Conservation (phyloP, 164 flowering plant genomes). For the Stephania japonica region DNA sequence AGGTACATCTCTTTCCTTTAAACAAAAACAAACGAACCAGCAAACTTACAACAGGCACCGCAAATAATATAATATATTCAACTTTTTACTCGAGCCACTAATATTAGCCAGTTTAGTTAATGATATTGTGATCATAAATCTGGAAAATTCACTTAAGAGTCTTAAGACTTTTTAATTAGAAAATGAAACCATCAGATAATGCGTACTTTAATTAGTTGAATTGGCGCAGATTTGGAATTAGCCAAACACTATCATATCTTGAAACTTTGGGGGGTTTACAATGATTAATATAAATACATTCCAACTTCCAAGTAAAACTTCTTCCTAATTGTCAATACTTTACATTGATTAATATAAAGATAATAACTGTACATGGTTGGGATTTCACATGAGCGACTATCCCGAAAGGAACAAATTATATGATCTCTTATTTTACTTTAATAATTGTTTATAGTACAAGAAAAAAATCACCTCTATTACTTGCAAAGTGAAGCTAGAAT, state of each 20-base stretch:
- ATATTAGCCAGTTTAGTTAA: neutral
- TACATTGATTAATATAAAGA: neutral
- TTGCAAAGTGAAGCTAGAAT: slow-evolving; percentile 84
- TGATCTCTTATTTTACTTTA: neutral
- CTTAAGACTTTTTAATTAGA: neutral
- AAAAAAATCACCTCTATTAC: slow-evolving; percentile 20
- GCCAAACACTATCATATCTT: neutral
- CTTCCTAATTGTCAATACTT: neutral
- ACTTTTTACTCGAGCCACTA: neutral
- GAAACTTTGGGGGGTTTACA: neutral
- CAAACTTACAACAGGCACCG: neutral
- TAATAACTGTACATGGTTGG: neutral
- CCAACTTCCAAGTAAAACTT: neutral
- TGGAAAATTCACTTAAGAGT: neutral
- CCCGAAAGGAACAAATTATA: neutral
- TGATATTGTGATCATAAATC: neutral
- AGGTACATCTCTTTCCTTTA: neutral
- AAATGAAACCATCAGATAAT: neutral
- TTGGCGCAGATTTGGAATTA: neutral
- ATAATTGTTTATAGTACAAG: neutral
- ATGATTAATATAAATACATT: neutral
- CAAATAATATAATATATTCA: neutral
- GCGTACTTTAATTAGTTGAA: too few relatives aligned
- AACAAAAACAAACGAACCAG: neutral
- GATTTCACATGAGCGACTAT: neutral